Percentiles rank a stretch among this genome's conserved stretches.
Evolutionary conservation across 2,329 filamentous ascomycete genomes (phyloP).

Genomic region (Colletotrichum acutatum): DNA sequence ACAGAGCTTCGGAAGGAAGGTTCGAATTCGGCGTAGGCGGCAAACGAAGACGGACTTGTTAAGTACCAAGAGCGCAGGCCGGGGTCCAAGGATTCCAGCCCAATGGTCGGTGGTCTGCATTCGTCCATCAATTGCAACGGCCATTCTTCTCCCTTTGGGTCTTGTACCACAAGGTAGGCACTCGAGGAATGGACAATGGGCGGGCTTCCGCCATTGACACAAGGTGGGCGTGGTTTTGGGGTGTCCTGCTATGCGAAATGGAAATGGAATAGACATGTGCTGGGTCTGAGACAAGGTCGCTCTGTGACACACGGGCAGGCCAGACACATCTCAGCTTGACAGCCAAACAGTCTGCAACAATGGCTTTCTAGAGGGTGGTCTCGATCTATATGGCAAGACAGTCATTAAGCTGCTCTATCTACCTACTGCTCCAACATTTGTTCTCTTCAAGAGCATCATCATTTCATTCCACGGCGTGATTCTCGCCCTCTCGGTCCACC

Average conservation of each 20-base stretch:
- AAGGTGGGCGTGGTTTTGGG: background rate
- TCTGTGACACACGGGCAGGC: background rate
- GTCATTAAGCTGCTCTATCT: background rate
- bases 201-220: background rate
- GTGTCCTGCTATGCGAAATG: background rate
- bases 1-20: conserved; percentile 4
- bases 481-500: conserved; percentile 4
- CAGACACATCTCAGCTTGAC: background rate
- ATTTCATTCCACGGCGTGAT: conserved; percentile 16
- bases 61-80: background rate
- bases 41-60: conserved; percentile 28
- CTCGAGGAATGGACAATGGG: background rate
- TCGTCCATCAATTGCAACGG: background rate
- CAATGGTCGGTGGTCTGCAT: conserved; percentile 18
- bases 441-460: background rate
- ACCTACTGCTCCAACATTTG: background rate
- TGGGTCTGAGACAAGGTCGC: background rate
- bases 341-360: background rate
- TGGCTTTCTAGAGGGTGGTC: background rate
- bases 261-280: background rate
- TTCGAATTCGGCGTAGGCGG: conserved; percentile 6
- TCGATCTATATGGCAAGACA: background rate
- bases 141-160: background rate
- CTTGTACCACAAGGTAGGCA: background rate
- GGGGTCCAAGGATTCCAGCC: conserved; percentile 28